Conservation (phyloP, 805 yeast species). For the Sugiyamaella marilandica region DNA sequence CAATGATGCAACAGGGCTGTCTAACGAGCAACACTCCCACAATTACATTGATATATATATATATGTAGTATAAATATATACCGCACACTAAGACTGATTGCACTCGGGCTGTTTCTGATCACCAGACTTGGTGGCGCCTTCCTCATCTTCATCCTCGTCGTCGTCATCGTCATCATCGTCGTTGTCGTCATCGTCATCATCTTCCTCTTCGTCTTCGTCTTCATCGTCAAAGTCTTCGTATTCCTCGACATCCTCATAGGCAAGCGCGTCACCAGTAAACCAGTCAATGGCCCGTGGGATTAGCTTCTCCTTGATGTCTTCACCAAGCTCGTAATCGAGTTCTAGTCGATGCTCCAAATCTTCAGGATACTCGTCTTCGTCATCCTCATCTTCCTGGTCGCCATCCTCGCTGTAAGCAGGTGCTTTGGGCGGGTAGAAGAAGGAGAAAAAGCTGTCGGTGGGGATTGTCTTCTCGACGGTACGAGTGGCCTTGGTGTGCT, state of each 20-base stretch:
- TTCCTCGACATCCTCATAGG: slow-evolving; percentile 57
- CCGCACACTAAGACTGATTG: slow-evolving; percentile 39
- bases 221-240: slow-evolving; percentile 58
- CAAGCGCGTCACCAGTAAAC: slow-evolving; percentile 97
- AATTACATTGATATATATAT: not conserved
- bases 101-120: slow-evolving; percentile 49
- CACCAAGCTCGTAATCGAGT: slow-evolving; percentile 92
- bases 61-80: not conserved
- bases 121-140: slow-evolving; percentile 32
- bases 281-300: slow-evolving; percentile 97
- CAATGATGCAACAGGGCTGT: too few species aligned
- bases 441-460: slow-evolving; percentile 91
- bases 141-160: slow-evolving; percentile 44
- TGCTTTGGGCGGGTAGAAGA: slow-evolving; percentile 88
- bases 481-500: slow-evolving; percentile 91
- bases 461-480: slow-evolving; percentile 93
- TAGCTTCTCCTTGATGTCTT: slow-evolving; percentile 90
- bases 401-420: slow-evolving; percentile 55
- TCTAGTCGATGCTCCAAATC: slow-evolving; percentile 82
- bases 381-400: slow-evolving; percentile 48
- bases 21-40: not conserved
- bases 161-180: slow-evolving; percentile 62
- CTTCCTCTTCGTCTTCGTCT: slow-evolving; percentile 57
- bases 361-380: slow-evolving; percentile 61
- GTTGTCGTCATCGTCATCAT: slow-evolving; percentile 55